These are phyloP conservation scores for Penicillium aurantiogriseum DNA, from an alignment of 2,329 filamentous ascomycete genomes.

Conservation along the genomic window DNA sequence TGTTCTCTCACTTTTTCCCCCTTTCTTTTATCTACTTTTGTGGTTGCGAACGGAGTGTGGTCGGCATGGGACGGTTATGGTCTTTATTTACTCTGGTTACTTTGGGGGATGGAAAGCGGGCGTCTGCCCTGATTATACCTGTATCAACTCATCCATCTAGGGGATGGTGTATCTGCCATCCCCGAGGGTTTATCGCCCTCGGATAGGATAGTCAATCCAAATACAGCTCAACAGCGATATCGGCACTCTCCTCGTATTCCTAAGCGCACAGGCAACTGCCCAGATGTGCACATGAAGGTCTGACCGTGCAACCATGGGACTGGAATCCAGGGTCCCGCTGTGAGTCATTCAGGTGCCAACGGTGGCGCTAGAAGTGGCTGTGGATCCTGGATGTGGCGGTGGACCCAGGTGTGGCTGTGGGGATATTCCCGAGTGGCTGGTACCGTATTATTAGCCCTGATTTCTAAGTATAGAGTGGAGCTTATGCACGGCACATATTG, in stretches of 20 bases:
- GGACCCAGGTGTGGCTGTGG: not conserved
- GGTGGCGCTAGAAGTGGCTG: not conserved
- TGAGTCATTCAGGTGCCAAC: not conserved
- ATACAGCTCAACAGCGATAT: conserved; percentile 10
- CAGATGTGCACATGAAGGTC: conserved; percentile 1
- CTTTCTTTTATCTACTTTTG: conserved; percentile 19
- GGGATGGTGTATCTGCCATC: conserved; percentile 7
- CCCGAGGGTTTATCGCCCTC: not conserved
- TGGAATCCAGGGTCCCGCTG: not conserved
- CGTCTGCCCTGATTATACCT: conserved; percentile 12
- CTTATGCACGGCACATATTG: not conserved
- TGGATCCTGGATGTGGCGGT: not conserved
- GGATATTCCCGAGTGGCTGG: not conserved
- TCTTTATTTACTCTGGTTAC: conserved; percentile 18
- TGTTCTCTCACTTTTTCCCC: conserved; percentile 20
- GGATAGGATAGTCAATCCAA: conserved; percentile 12
- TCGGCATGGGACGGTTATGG: conserved; percentile 30
- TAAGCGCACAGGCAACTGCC: not conserved
- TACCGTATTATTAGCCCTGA: not conserved
- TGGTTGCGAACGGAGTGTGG: conserved; percentile 32
- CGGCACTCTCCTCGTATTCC: not conserved
- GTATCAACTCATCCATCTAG: conserved; percentile 13
- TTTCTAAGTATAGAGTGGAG: conserved; percentile 1
- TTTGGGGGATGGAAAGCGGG: conserved; percentile 1
- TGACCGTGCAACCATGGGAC: not conserved